A percentile compares a stretch with the other conserved stretches of the same genome.
phyloP scores from a whole-genome alignment of 2,329 filamentous ascomycete species.

The Cordyceps cicadae region DNA sequence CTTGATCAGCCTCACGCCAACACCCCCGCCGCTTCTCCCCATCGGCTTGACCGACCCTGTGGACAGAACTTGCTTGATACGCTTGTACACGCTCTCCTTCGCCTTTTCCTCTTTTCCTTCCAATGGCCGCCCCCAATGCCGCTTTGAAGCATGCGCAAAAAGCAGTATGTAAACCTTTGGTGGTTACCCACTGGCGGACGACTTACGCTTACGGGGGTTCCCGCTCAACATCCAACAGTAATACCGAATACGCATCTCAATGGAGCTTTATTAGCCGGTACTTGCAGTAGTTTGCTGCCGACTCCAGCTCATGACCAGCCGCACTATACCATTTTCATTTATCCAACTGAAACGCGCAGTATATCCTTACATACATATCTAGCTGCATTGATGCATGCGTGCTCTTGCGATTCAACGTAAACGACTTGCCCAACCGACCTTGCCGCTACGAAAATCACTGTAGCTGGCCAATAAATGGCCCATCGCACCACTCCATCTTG shows the following conservation, averaged over 20 bases:
- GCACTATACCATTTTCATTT: background rate
- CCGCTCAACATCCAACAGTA: slow-evolving; percentile 4
- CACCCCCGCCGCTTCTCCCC: background rate
- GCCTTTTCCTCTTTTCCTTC: too few species aligned
- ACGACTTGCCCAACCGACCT: background rate
- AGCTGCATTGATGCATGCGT: background rate
- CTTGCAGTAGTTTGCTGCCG: background rate
- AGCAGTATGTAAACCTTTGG: background rate
- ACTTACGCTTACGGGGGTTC: background rate
- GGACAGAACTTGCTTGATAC: background rate
- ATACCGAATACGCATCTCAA: slow-evolving; percentile 1
- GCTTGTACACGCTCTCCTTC: background rate
- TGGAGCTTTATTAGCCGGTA: background rate
- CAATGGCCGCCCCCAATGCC: background rate
- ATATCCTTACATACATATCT: background rate
- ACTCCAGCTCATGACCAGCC: background rate
- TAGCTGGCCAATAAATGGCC: slow-evolving; percentile 2
- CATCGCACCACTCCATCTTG: background rate
- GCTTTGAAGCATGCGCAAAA: background rate
- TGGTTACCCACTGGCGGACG: background rate
- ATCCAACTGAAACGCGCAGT: background rate
- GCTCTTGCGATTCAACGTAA: background rate
- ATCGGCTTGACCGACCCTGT: background rate
- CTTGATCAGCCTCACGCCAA: background rate
- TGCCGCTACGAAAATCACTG: background rate